Conservation (phyloP, 768 basidiomycete genomes). For the Serendipita sp. region DNA sequence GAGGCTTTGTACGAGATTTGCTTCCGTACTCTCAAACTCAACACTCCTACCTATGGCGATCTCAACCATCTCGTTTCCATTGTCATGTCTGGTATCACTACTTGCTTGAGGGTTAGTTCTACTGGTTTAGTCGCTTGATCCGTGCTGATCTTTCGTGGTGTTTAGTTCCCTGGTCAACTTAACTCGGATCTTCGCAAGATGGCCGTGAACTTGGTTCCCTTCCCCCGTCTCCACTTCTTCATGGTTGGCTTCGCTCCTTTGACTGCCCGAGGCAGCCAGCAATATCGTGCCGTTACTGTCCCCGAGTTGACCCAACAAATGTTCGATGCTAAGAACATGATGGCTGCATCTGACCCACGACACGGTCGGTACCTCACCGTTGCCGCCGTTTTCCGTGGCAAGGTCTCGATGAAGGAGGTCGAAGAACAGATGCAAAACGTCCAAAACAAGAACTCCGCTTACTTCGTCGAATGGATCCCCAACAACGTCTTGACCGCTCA, state of each 20-base stretch:
- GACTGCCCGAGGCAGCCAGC: constrained; percentile 83
- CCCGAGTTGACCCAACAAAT: constrained; percentile 97
- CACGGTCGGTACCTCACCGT: constrained; percentile 97
- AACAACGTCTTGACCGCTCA: constrained; percentile 97
- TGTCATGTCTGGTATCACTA: constrained; percentile 98
- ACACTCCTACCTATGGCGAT: constrained; percentile 90
- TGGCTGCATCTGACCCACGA: constrained; percentile 94
- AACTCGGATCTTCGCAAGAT: constrained; percentile 97
- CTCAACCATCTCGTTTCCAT: constrained; percentile 95
- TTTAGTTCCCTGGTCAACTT: constrained; percentile 88
- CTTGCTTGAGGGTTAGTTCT: constrained; percentile 61
- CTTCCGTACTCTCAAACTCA: constrained; percentile 93
- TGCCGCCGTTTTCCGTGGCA: constrained; percentile 95
- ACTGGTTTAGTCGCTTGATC: background rate
- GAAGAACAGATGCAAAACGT: constrained; percentile 99
- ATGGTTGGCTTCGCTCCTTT: constrained; percentile 93
- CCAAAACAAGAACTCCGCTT: constrained; percentile 92
- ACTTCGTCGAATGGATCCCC: constrained; percentile 99
- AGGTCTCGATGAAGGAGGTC: constrained; percentile 99
- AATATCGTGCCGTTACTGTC: constrained; percentile 93
- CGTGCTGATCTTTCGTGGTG: background rate
- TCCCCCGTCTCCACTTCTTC: constrained; percentile 99
- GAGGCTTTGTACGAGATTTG: constrained; percentile 99
- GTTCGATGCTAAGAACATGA: constrained; percentile 99
- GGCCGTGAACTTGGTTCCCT: constrained; percentile 99